phyloP scores from a whole-genome alignment of 148 eudicot genomes.

The Fagopyrum homotropicum region DNA sequence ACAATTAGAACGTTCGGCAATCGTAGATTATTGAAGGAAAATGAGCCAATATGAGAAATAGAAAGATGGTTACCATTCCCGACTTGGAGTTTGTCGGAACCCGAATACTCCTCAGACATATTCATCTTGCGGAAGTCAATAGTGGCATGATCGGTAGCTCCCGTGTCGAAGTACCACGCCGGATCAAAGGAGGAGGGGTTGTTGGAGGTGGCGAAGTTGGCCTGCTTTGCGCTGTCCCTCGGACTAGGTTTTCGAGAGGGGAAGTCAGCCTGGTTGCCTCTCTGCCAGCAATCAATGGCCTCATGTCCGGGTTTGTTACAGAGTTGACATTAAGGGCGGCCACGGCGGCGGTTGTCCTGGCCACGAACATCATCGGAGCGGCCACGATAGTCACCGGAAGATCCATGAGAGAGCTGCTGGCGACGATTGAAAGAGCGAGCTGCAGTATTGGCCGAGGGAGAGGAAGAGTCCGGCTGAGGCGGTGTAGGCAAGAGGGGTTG shows the following conservation, averaged over 20 bases:
- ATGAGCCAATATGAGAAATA: no score
- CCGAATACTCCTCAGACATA: no score
- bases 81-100: no score
- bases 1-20: neutral
- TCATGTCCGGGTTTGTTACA: neutral
- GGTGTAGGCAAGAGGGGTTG: no score
- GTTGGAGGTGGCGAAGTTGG: neutral
- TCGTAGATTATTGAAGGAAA: no score
- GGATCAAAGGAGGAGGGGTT: no score
- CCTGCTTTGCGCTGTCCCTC: neutral
- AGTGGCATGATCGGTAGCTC: no score
- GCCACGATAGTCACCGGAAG: neutral
- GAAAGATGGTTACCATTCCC: no score
- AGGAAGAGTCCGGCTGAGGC: neutral
- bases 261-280: neutral
- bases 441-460: neutral
- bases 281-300: neutral
- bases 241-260: neutral
- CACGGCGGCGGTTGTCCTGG: neutral
- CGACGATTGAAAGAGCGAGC: no score
- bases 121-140: no score
- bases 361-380: no score
- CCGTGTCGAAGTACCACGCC: no score
- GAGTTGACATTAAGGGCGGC: neutral
- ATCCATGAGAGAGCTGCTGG: neutral